These are phyloP conservation scores for Fomitopsis betulina DNA, from an alignment of 1,284 basidiomycete genomes.

Conservation along the genomic window DNA sequence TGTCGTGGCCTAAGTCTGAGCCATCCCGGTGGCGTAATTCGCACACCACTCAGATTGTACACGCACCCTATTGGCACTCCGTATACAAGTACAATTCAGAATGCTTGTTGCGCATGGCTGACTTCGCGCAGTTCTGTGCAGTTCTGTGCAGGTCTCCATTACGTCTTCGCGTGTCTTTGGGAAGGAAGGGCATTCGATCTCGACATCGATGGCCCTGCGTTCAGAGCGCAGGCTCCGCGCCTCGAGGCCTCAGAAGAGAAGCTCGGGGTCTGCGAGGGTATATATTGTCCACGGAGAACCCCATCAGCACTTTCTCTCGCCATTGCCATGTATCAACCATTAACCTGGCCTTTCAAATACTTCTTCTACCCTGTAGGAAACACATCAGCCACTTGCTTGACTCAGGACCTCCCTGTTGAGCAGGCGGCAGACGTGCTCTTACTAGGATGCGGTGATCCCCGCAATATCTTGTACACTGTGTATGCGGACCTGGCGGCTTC, in stretches of 20 bases:
- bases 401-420: conserved; percentile 42
- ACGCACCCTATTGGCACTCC: too few species aligned
- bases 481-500: conserved; percentile 8
- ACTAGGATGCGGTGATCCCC: conserved; percentile 56
- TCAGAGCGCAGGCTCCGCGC: background rate
- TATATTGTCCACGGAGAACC: too few species aligned
- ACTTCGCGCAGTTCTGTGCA: too few species aligned
- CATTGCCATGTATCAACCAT: conserved; percentile 29
- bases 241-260: background rate
- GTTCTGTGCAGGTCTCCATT: too few species aligned
- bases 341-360: conserved; percentile 35
- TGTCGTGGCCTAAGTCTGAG: too few species aligned
- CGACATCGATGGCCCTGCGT: background rate
- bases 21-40: too few species aligned
- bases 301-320: background rate
- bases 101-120: too few species aligned
- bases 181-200: background rate
- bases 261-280: background rate
- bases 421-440: conserved; percentile 42
- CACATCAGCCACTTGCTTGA: conserved; percentile 46
- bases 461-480: conserved; percentile 51
- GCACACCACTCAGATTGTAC: too few species aligned
- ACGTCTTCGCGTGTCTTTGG: background rate
- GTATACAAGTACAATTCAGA: too few species aligned
- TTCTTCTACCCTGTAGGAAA: conserved; percentile 57